These are phyloP conservation scores for Sporothrix phasma DNA, from an alignment of 2,329 filamentous ascomycete genomes.

Conservation along the genomic window DNA sequence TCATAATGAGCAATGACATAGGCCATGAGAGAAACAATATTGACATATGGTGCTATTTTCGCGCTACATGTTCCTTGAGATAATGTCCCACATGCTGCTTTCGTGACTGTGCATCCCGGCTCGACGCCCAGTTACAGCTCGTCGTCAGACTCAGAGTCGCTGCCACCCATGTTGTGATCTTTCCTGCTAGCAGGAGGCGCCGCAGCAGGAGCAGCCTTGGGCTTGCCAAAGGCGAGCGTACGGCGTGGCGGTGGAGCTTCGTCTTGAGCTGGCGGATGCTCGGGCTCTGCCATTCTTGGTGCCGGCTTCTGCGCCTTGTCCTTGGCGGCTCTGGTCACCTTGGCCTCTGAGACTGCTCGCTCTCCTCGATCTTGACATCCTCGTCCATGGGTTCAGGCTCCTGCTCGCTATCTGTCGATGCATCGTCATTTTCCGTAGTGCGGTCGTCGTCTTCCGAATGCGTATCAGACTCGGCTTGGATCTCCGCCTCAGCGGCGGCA, in stretches of 20 bases:
- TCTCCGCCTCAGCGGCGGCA: neutral
- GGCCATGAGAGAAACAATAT: neutral
- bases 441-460: slow-evolving; percentile 17
- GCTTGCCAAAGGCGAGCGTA: slow-evolving; percentile 15
- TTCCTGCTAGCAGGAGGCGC: slow-evolving; percentile 12
- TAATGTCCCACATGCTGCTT: neutral
- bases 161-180: slow-evolving; percentile 21
- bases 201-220: neutral
- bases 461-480: neutral
- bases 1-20: neutral
- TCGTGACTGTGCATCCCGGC: neutral
- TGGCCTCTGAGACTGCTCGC: neutral
- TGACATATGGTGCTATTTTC: neutral
- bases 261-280: slow-evolving; percentile 9
- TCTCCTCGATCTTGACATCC: neutral
- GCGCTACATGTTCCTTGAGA: neutral
- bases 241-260: slow-evolving; percentile 24
- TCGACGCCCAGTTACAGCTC: slow-evolving; percentile 32
- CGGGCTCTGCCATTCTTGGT: neutral
- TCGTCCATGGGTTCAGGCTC: slow-evolving; percentile 22
- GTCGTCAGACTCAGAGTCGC: slow-evolving; percentile 47
- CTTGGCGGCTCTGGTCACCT: neutral
- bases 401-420: slow-evolving; percentile 35
- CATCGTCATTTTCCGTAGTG: slow-evolving; percentile 30
- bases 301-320: neutral